These are phyloP conservation scores for Uronychia binucleata DNA, from an alignment of 73 alveolate genomes.

Conservation along the genomic window DNA sequence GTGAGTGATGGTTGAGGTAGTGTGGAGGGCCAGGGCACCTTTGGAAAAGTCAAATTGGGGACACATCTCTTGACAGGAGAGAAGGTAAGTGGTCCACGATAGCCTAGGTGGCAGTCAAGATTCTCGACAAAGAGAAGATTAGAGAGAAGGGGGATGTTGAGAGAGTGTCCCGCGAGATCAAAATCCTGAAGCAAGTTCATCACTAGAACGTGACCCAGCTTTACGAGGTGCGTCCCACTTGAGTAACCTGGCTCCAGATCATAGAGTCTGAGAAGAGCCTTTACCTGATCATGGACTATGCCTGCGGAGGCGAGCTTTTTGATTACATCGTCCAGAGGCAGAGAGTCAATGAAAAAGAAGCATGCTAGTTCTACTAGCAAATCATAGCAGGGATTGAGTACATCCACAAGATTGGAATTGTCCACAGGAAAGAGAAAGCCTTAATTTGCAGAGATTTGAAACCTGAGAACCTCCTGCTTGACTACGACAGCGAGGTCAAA, in stretches of 20 bases:
- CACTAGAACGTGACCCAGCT: slow-evolving; percentile 29
- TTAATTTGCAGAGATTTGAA: slow-evolving; percentile 71
- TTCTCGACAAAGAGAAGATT: slow-evolving; percentile 46
- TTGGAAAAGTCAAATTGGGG: slow-evolving; percentile 49
- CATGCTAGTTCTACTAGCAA: slow-evolving; percentile 79
- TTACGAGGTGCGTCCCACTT: slow-evolving; percentile 30
- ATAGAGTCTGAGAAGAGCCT: slow-evolving; percentile 79
- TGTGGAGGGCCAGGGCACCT: slow-evolving; percentile 28
- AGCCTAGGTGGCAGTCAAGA: slow-evolving; percentile 37
- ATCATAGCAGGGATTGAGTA: slow-evolving; percentile 86
- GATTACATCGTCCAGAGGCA: slow-evolving; percentile 82
- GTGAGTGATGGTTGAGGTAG: background rate
- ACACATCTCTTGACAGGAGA: slow-evolving; percentile 57
- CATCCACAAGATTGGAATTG: slow-evolving; percentile 77
- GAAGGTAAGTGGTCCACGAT: background rate
- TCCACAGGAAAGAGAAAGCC: slow-evolving; percentile 49
- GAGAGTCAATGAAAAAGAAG: slow-evolving; percentile 79
- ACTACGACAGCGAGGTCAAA: slow-evolving; percentile 56
- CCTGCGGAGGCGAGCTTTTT: slow-evolving; percentile 95
- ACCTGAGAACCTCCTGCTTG: slow-evolving; percentile 80
- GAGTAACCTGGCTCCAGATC: slow-evolving; percentile 21
- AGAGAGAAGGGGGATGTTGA: slow-evolving; percentile 30
- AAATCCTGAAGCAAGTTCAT: slow-evolving; percentile 16
- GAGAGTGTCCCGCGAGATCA: slow-evolving; percentile 13
- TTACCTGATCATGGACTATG: slow-evolving; percentile 90